phyloP scores from a whole-genome alignment of 2,329 filamentous ascomycete species.

The Xylaria arbuscula region DNA sequence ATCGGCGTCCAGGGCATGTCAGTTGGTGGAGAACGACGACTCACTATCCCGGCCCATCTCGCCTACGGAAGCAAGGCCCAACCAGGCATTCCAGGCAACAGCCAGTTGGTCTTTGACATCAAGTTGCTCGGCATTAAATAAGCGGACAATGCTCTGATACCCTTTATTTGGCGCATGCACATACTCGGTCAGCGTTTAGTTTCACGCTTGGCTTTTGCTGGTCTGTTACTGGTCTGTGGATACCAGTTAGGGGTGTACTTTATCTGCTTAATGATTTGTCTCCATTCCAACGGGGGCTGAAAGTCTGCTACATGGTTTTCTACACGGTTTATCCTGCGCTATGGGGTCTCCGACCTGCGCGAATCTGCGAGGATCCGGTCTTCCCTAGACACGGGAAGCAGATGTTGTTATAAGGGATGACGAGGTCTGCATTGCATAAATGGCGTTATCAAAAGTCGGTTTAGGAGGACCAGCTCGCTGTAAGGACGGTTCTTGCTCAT shows the following conservation, averaged over 20 bases:
- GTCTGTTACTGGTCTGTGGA: conserved; percentile 39
- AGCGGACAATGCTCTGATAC: conserved; percentile 44
- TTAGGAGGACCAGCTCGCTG: conserved; percentile 26
- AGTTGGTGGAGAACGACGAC: conserved; percentile 90
- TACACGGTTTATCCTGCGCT: conserved; percentile 46
- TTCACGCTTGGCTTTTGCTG: conserved; percentile 19
- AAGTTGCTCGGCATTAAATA: conserved; percentile 88
- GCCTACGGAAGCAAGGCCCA: conserved; percentile 88
- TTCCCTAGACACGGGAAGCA: conserved; percentile 52
- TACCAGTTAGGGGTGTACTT: conserved; percentile 48
- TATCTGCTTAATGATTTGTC: conserved; percentile 37
- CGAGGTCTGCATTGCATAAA: conserved; percentile 63
- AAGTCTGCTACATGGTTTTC: conserved; percentile 24
- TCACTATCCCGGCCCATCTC: conserved; percentile 86
- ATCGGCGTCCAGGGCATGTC: conserved; percentile 92
- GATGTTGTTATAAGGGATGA: conserved; percentile 59
- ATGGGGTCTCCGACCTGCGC: conserved; percentile 62
- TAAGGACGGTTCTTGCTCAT: conserved; percentile 16
- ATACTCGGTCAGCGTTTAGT: conserved; percentile 19
- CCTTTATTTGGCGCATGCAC: conserved; percentile 21
- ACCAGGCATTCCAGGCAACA: conserved; percentile 91
- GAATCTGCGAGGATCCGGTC: conserved; percentile 56
- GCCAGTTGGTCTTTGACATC: conserved; percentile 90
- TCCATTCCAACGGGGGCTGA: conserved; percentile 29
- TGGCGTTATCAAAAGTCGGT: conserved; percentile 58